Conservation (phyloP, 805 yeast species). For the Lipomyces sp. region DNA sequence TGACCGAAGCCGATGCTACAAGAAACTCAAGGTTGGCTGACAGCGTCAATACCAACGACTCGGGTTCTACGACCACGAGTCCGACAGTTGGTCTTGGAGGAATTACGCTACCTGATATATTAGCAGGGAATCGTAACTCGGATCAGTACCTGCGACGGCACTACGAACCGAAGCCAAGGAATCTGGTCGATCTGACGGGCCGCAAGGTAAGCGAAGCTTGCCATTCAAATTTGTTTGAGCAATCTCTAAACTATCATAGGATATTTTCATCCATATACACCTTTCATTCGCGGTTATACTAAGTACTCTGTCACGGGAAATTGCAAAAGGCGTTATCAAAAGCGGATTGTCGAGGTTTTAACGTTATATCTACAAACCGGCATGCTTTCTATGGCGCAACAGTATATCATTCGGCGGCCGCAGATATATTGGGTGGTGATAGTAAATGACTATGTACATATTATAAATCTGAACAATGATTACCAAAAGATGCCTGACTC, state of each 20-base stretch:
- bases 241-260: conserved; percentile 3
- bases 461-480: not conserved
- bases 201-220: conserved; percentile 9
- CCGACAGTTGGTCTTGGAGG: not conserved
- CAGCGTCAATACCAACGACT: not conserved
- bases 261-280: conserved; percentile 16
- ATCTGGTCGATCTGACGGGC: conserved; percentile 16
- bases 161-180: conserved; percentile 13
- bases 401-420: too few species aligned
- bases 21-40: not conserved
- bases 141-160: conserved; percentile 16
- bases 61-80: not conserved
- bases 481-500: not conserved
- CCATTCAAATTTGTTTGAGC: not conserved
- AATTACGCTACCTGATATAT: conserved; percentile 4
- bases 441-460: not conserved
- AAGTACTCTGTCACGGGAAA: conserved; percentile 4
- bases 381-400: not conserved
- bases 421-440: not conserved
- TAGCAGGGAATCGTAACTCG: conserved; percentile 9
- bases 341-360: conserved; percentile 5
- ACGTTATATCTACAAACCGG: not conserved
- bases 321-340: conserved; percentile 6
- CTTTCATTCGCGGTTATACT: conserved; percentile 14
- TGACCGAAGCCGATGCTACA: conserved; percentile 13